A percentile compares a stretch with the other conserved stretches of the same genome.
Conservation (phyloP, 1,284 basidiomycete genomes). For the Rhodofomes roseus region DNA sequence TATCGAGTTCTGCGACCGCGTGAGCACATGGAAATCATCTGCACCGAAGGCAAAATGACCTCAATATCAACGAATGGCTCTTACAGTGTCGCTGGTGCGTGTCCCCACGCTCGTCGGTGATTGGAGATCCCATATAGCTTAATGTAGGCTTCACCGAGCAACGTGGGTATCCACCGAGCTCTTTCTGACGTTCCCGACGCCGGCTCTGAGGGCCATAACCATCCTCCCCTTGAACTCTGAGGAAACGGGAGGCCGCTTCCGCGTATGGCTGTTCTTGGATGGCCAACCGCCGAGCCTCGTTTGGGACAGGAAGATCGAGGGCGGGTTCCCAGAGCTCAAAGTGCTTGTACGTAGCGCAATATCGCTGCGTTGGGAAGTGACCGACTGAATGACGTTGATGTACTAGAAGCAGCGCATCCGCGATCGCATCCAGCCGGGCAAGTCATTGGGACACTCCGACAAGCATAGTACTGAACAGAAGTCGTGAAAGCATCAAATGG, state of each 20-base stretch:
- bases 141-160: slow-evolving; percentile 74
- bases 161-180: slow-evolving; percentile 89
- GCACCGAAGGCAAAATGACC: neutral
- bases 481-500: neutral
- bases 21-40: slow-evolving; percentile 36
- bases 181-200: slow-evolving; percentile 83
- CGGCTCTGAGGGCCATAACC: slow-evolving; percentile 60
- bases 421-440: slow-evolving; percentile 75
- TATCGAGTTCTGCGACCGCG: slow-evolving; percentile 87
- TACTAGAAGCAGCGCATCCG: slow-evolving; percentile 83
- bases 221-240: slow-evolving; percentile 74
- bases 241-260: slow-evolving; percentile 84
- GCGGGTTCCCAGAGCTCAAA: slow-evolving; percentile 88
- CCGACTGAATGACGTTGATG: neutral
- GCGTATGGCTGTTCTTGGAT: slow-evolving; percentile 72
- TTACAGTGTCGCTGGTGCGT: slow-evolving; percentile 69
- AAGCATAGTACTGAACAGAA: neutral
- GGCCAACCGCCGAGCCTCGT: slow-evolving; percentile 42
- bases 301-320: slow-evolving; percentile 85
- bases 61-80: slow-evolving; percentile 4
- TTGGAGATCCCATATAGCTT: slow-evolving; percentile 2
- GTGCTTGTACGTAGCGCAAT: slow-evolving; percentile 53
- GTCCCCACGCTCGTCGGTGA: neutral
- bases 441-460: slow-evolving; percentile 83
- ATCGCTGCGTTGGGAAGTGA: neutral